phyloP scores from a whole-genome alignment of 179 eudicot species.

The Beta lomatogona region DNA sequence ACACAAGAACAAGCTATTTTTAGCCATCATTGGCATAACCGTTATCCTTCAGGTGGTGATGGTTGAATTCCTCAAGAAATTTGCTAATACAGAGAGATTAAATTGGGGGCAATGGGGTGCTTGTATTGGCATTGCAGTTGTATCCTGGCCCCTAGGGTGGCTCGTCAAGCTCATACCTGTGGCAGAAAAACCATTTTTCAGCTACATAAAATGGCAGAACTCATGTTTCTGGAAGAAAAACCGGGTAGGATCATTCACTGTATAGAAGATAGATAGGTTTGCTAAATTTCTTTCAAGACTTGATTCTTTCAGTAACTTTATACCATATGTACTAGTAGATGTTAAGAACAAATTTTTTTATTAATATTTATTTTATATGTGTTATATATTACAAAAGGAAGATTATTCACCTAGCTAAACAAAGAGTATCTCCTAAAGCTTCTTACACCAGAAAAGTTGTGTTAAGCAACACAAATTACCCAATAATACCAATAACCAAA shows the following conservation, averaged over 20 bases:
- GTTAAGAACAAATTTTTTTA: neutral
- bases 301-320: neutral
- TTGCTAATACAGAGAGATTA: slow-evolving; percentile 52
- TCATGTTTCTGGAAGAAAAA: slow-evolving; percentile 16
- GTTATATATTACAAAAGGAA: neutral
- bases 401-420: neutral
- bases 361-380: neutral
- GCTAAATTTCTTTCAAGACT: neutral
- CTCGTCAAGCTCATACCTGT: slow-evolving; percentile 46
- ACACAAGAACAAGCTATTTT: slow-evolving; percentile 42
- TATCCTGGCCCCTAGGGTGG: slow-evolving; percentile 54
- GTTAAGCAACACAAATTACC: too few relatives aligned
- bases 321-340: neutral
- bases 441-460: neutral
- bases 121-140: slow-evolving; percentile 43
- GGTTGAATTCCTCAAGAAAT: slow-evolving; percentile 54
- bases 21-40: slow-evolving; percentile 46
- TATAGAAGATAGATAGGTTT: neutral
- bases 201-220: slow-evolving; percentile 23
- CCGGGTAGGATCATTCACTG: neutral
- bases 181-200: slow-evolving; percentile 22
- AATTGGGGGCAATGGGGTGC: slow-evolving; percentile 52
- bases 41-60: slow-evolving; percentile 37
- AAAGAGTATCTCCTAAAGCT: neutral
- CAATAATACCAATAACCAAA: too few relatives aligned